Base-by-base conservation (phyloP, 768 basidiomycete genomes). In the Kockovaella imperatae region DNA sequence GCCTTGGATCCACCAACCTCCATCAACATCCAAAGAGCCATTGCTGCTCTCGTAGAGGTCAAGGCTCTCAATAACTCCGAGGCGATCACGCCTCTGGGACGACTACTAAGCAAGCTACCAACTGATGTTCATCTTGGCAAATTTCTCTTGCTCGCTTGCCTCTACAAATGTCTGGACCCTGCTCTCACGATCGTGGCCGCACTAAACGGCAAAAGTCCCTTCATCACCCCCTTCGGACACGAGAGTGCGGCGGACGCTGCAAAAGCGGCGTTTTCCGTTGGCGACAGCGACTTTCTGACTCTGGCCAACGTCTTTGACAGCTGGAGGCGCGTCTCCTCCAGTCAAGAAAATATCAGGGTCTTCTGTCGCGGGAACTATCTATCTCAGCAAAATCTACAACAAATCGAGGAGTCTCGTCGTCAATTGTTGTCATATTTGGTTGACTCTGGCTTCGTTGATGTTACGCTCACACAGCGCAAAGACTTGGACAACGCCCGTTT, bases 101-200 rank as follows among this genome's bases (percentile, higher is more conserved):
- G 82, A 45, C 74, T 93, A 20, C 76, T 99, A 32, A 88, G 87
- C 74, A 86, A 87, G 66, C 75, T 99, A 31, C 93, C 93, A 0
- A 87, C 89, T 38, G 93, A 99, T 64, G 91, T 97, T 14, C 88
- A 96, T 67, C 79, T 95, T 3, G 91, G 90, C 31, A 95, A 96
- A 74, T 86, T 96, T 66, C 75, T 97, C 14, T 75, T 97, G 34
- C 80, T 82, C 21, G 84, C 90, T 4, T 82, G 83, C 1, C 68
- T 89, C 31, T 86, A 96, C 68, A 80, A 81, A 36, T 97, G 93
- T 67, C 74, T 97, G 53, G 93, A 97, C 71, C 87, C 91, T 1
- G 93, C 89, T n/a, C 76, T 99, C 41, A 95, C 93, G 4, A 90
- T 99, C 50, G 89, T 88, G 14, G 93, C 93, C 5, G 80, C 86